Evolutionary conservation across 2,329 filamentous ascomycete genomes (phyloP), one percentile per base, ranked within the genome.

Genomic region (Golovinomyces cichoracearum): DNA sequence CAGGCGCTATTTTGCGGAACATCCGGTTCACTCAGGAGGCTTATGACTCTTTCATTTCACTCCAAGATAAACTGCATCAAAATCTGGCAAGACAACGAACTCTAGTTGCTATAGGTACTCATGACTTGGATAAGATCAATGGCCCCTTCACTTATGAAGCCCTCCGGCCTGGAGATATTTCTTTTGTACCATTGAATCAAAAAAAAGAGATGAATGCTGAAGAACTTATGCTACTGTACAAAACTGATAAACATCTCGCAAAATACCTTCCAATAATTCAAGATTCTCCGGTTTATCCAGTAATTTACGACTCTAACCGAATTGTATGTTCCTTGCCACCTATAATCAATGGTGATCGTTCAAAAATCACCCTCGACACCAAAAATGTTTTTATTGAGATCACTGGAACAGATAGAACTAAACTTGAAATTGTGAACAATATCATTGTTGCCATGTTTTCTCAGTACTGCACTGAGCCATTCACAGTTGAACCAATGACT

Each of bases 401-500:
- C 58, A 98, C 90, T 6, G 92, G 86, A 37, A 88, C 85, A 37
- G 90, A 98, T 63, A 78, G 81, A 61, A 98, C 92, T 25, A 98
- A 98, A 68, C 73, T 95, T 41, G 86, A 94, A 57, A 83, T 98
- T 54, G 88, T 94, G 52, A 83, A 81, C 66, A 85, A 93, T 63
- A 93, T 94, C 61, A 79, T 98, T 63, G 83, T 93, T 38, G 76
- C 88, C 59, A 98, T 98, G 88, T 98, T 98, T 71, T 92, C 83
- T 42, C 73, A 78, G 60, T 93, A 95, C 66, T 86, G 83, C 60
- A 72, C 74, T 19, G 83, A 94, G 60, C 76, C 77, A 23, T 94
- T 90, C 73, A 90, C 85, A 47, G 76, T 98, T 56, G 90, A 98
- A 65, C 86, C 90, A 4, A 77, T 98, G 58, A 79, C 88, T 63